Conservation (phyloP, 345 rosid genomes). For the Eucalyptus tenuipes region DNA sequence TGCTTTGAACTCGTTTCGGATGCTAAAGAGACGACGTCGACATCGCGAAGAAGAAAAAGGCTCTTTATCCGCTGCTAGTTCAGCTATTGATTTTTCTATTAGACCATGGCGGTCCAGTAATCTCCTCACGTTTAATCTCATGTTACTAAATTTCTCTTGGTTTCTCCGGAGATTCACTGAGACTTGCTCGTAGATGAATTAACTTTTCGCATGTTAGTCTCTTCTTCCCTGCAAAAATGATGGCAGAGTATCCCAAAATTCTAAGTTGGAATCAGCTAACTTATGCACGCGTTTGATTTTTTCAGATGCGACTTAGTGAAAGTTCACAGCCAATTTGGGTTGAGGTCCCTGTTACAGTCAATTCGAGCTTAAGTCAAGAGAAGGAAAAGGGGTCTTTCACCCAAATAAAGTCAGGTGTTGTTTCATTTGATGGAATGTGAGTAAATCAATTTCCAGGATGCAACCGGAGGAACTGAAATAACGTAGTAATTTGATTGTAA, state of each 20-base stretch:
- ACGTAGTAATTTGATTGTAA: neutral
- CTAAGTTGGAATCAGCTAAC: neutral
- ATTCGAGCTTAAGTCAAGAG: constrained; percentile 14
- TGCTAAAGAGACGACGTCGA: neutral
- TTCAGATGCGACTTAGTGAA: constrained; percentile 47
- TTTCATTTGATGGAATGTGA: constrained; percentile 42
- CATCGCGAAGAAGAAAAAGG: neutral
- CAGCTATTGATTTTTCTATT: neutral
- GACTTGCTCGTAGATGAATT: neutral
- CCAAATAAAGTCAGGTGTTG: constrained; percentile 46
- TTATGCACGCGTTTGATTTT: neutral
- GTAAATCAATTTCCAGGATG: neutral
- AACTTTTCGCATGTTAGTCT: neutral
- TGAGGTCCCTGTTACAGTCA: constrained; percentile 16
- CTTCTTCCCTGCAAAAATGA: neutral
- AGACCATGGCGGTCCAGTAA: neutral
- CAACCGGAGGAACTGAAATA: neutral
- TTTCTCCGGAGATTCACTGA: neutral
- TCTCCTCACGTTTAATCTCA: neutral
- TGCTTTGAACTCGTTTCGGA: neutral
- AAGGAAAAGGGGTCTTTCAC: constrained; percentile 15
- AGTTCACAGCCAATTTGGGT: constrained; percentile 47
- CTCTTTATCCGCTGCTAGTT: neutral
- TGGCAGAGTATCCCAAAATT: neutral
- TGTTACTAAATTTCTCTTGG: neutral